phyloP scores from a whole-genome alignment of 768 basidiomycete species.

The Termitomyces sp. region DNA sequence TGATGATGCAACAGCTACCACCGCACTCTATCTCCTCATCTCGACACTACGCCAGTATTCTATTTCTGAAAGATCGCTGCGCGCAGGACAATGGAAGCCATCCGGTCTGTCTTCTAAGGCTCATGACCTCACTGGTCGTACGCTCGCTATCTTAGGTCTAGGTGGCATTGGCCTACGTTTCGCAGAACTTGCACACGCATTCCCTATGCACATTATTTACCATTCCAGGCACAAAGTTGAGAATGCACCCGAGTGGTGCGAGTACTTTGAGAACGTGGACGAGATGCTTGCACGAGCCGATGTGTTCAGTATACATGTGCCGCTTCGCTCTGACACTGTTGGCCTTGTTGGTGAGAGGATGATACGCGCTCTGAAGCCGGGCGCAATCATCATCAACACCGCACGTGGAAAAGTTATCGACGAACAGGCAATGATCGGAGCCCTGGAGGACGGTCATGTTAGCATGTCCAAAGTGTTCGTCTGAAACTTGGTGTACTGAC shows the following conservation, averaged over 20 bases:
- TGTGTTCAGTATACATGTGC: conserved; percentile 83
- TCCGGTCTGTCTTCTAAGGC: conserved; percentile 37
- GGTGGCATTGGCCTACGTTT: conserved; percentile 73
- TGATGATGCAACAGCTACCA: conserved; percentile 87
- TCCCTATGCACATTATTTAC: conserved; percentile 90
- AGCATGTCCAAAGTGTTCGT: conserved; percentile 19
- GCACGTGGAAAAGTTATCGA: conserved; percentile 90
- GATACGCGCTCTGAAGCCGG: conserved; percentile 73
- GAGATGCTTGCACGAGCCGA: conserved; percentile 69
- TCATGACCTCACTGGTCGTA: conserved; percentile 63
- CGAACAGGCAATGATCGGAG: conserved; percentile 80
- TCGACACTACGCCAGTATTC: conserved; percentile 73
- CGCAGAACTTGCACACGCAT: conserved; percentile 66
- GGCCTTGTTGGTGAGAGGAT: conserved; percentile 68
- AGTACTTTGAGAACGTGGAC: conserved; percentile 61
- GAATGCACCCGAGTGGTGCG: conserved; percentile 64
- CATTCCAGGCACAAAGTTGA: conserved; percentile 54
- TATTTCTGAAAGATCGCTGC: conserved; percentile 52
- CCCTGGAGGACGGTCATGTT: conserved; percentile 84
- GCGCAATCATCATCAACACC: conserved; percentile 78
- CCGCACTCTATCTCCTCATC: conserved; percentile 77
- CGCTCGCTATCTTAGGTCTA: conserved; percentile 68
- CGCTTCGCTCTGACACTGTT: conserved; percentile 68
- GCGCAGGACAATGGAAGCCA: conserved; percentile 56
- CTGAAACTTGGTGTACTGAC: conserved; percentile 5